Evolutionary conservation across 495 filamentous ascomycete species (phyloP).

Genomic region (Neurospora sublineolata): DNA sequence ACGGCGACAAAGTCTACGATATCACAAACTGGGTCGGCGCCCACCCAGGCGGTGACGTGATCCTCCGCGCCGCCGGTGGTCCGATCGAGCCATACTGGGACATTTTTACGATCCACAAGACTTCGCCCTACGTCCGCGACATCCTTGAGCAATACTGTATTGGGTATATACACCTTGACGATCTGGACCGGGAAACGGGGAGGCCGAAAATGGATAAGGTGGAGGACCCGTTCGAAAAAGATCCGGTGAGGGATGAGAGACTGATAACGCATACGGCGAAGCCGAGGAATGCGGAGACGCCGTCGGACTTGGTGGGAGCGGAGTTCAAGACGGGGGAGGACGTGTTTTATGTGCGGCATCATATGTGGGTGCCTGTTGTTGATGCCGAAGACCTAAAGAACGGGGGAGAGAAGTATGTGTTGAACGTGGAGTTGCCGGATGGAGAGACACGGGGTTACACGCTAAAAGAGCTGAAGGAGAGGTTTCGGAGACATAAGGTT

Average conservation of each 20-base stretch:
- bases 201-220: constrained; percentile 30
- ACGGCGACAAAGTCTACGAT: constrained; percentile 44
- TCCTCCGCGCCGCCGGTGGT: constrained; percentile 45
- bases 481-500: constrained; percentile 43
- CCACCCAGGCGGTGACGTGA: constrained; percentile 51
- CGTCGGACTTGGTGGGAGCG: constrained; percentile 29
- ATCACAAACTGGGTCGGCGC: constrained; percentile 47
- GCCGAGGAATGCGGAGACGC: constrained; percentile 49
- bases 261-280: constrained; percentile 36
- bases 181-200: constrained; percentile 32
- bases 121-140: constrained; percentile 40
- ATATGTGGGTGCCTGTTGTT: constrained; percentile 49
- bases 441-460: constrained; percentile 40
- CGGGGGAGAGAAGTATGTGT: constrained; percentile 30
- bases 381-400: constrained; percentile 10
- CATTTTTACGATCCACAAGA: constrained; percentile 50
- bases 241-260: constrained; percentile 38
- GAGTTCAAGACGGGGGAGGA: constrained; percentile 42
- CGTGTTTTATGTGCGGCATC: constrained; percentile 51
- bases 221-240: constrained; percentile 44
- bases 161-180: constrained; percentile 38
- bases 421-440: constrained; percentile 44
- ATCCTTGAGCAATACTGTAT: constrained; percentile 45
- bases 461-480: constrained; percentile 39
- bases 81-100: constrained; percentile 52